Evolutionary conservation across 306 rosid genomes (phyloP), one percentile per base, ranked within the genome.

Genomic region (Cucumis sativus): DNA sequence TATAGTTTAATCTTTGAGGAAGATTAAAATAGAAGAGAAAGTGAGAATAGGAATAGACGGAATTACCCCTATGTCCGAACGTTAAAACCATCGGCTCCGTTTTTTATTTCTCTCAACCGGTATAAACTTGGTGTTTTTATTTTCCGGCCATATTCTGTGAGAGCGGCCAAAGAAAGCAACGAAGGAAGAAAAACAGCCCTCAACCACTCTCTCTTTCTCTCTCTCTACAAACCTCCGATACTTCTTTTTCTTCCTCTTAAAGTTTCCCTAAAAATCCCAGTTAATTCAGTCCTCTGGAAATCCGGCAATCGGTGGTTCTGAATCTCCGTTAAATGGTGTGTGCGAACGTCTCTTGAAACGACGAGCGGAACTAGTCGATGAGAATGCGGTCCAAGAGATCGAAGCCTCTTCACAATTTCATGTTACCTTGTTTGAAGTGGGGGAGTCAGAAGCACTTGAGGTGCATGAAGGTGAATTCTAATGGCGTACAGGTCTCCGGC

Each of bases 371-470:
- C 62, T 28, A 57, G 68, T 82, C 75, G 62, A 85, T 86, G 97
- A 97, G 88, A 52, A 86, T 82, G 85, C 91, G 86, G 49, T 83
- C 89, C 13, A 93, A 88, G 85, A 83, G 96, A 86, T 81, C 90
- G 80, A 94, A 89, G 84, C 86, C 89, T 77, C 93, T 92, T 60
- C 98, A 94, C 90, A 92, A 94, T 89, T 94, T 94, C 95, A 84
- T 82, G 82, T 59, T 92, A 77, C 93, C 98, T 39, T 88, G 86
- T 76, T 80, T 90, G 85, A 89, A 87, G 85, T 94, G 98, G 98
- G 98, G 96, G 85, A 89, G 14, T 84, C 98, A 90, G 83, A 92
- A 83, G 82, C 61, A 82, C 81, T 88, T 94, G 68, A 55, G 95
- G 80, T 94, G 98, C 87, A 84, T 79, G 92, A 92, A 92, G 80